Conservation (phyloP, 208 protist species). For the Trypanosoma mega region DNA sequence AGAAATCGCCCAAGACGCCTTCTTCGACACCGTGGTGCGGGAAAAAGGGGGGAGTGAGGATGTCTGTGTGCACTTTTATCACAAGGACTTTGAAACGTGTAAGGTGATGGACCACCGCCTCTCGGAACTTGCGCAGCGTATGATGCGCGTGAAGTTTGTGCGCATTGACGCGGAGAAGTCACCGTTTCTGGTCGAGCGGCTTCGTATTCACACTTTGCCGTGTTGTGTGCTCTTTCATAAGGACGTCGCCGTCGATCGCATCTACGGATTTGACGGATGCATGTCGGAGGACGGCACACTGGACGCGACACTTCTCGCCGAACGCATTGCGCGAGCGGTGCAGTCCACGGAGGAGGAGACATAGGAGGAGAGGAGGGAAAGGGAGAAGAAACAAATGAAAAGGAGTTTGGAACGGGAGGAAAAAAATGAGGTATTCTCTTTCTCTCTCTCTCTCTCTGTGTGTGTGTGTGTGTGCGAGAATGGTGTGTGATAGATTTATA, state of each 20-base stretch:
- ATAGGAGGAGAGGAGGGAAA: not conserved
- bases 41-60: slow-evolving; percentile 90
- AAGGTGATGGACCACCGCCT: slow-evolving; percentile 95
- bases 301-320: slow-evolving; percentile 63
- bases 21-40: slow-evolving; percentile 91
- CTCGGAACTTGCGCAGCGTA: slow-evolving; percentile 67
- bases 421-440: no score
- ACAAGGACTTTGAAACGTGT: slow-evolving; percentile 95
- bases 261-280: slow-evolving; percentile 95
- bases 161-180: slow-evolving; percentile 94
- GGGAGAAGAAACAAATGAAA: not conserved
- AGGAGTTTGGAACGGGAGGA: not conserved
- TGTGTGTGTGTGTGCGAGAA: no score
- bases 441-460: no score
- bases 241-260: slow-evolving; percentile 92
- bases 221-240: slow-evolving; percentile 93
- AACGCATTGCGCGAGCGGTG: slow-evolving; percentile 55
- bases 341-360: slow-evolving; percentile 5
- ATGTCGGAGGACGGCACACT: slow-evolving; percentile 85
- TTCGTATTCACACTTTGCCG: slow-evolving; percentile 92
- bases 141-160: slow-evolving; percentile 91
- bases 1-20: slow-evolving; percentile 92
- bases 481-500: no score
- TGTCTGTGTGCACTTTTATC: slow-evolving; percentile 93
- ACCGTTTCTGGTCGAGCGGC: slow-evolving; percentile 93